Base-by-base conservation (phyloP, 495 filamentous ascomycete genomes). In the Xanthoparmelia taractica region DNA sequence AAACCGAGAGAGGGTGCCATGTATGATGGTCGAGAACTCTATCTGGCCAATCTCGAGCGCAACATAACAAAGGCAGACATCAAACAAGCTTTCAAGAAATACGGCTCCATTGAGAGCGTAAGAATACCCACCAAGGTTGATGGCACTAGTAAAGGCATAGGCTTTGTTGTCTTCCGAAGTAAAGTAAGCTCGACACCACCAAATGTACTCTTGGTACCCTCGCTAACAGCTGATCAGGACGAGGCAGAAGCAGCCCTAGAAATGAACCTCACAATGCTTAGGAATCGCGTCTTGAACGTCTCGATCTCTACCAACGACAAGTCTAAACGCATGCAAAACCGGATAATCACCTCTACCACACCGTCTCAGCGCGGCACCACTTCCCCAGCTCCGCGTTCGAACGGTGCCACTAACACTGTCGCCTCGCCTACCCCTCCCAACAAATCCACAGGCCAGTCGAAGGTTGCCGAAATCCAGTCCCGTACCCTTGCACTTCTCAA, bases 21-120 rank as follows among this genome's bases (percentile, higher is more conserved):
- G 59, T 75, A 86, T 25, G 93, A 97, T 73, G 90, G 86, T 15
- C 85, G 94, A 29, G 93, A 97, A 72, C 66, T 98, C n/a, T 91
- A 89, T 68, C 80, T 96, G 61, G 79, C 79, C 41, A 90, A 93
- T 63, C 70, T 97, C 17, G 82, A 91, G 67, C 84, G 80, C 66
- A 80, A 77, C 25, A 80, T 83, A 17, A 81, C 71, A 1, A 89
- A 92, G 66, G 72, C 82, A 3, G 89, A 96, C 37, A 67, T 97
- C 43, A 75, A 78, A 58, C 80, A 84, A 4, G 68, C 88, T 4
- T 96, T 97, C 65, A 73, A 78, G 29, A 84, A 85, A 63, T 92
- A 88, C 59, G 94, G 94, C 48, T 84, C 74, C 5, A 81, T 98
- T 47, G 83, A 88, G 63, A 79, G 78, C 31, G 80, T 90, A 23